Percentiles rank a stretch among this genome's conserved stretches.
Evolutionary conservation across 208 protist species (phyloP).

Genomic region (Crithidia mellificae): DNA sequence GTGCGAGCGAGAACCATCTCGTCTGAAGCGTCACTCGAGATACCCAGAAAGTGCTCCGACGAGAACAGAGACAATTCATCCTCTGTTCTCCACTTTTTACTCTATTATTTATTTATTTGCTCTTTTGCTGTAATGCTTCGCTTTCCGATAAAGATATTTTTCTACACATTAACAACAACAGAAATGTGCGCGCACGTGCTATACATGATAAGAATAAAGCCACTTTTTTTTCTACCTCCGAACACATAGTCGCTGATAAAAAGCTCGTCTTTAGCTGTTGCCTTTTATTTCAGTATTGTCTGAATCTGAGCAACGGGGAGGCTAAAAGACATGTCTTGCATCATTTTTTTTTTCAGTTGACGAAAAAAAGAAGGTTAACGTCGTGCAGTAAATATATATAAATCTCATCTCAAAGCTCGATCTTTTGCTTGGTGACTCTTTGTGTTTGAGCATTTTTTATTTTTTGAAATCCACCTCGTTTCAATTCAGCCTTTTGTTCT

Average conservation of each 20-base stretch:
- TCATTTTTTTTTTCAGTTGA: too few species aligned
- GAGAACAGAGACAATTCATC: slow-evolving; percentile 2
- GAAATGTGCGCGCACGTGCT: not conserved
- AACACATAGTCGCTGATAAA: not conserved
- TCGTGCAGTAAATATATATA: too few species aligned
- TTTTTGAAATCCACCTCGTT: not conserved
- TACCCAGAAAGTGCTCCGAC: not conserved
- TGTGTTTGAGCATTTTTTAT: not conserved
- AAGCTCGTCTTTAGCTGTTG: not conserved
- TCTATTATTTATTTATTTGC: not conserved
- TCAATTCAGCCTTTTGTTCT: too few species aligned
- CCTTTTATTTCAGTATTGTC: not conserved
- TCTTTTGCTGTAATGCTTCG: not conserved
- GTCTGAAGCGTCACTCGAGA: not conserved
- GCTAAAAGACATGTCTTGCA: too few species aligned
- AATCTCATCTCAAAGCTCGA: too few species aligned
- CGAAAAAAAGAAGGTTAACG: too few species aligned
- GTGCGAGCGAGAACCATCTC: not conserved
- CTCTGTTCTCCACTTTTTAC: slow-evolving; percentile 4
- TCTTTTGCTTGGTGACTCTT: not conserved
- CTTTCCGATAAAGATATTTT: not conserved
- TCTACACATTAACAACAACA: not conserved
- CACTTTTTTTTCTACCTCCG: too few species aligned
- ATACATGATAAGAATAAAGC: too few species aligned
- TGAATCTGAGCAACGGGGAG: too few species aligned